phyloP scores from a whole-genome alignment of 2,329 filamentous ascomycete species.

The Aspergillus sp. region DNA sequence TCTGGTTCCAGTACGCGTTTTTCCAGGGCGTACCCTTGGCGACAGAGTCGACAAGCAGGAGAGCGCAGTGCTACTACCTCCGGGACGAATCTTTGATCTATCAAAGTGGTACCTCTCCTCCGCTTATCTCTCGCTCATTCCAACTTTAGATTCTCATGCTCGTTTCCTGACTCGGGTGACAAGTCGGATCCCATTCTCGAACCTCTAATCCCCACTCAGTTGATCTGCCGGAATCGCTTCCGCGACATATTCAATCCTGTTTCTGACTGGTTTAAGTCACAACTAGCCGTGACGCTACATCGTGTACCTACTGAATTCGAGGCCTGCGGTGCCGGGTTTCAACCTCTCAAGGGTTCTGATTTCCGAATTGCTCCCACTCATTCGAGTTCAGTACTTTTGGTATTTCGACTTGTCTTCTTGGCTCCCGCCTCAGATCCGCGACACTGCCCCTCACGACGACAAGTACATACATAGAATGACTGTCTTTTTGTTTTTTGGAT shows the following conservation, averaged over 20 bases:
- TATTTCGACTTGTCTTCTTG: slow-evolving; percentile 24
- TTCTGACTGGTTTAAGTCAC: slow-evolving; percentile 17
- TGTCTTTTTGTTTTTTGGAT: background rate
- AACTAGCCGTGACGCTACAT: slow-evolving; percentile 15
- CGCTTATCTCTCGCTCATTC: background rate
- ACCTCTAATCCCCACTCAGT: slow-evolving; percentile 20
- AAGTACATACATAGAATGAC: background rate
- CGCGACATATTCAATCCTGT: slow-evolving; percentile 21
- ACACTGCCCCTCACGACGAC: background rate
- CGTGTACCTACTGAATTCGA: background rate
- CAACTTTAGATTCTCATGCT: slow-evolving; percentile 1
- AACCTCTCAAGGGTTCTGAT: background rate
- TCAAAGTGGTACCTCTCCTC: background rate
- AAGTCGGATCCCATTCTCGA: slow-evolving; percentile 17
- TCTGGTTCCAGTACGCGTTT: no score
- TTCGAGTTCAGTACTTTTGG: slow-evolving; percentile 26
- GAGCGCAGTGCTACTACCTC: background rate
- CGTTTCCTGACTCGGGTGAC: slow-evolving; percentile 12
- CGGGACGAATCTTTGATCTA: background rate
- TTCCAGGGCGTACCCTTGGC: no score
- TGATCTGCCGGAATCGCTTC: slow-evolving; percentile 30
- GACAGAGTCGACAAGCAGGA: no score
- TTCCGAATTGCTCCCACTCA: background rate
- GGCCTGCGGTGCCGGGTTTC: slow-evolving; percentile 8
- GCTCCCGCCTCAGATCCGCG: slow-evolving; percentile 4